phyloP scores from a whole-genome alignment of 495 filamentous ascomycete species.

The Neurospora cerealis region DNA sequence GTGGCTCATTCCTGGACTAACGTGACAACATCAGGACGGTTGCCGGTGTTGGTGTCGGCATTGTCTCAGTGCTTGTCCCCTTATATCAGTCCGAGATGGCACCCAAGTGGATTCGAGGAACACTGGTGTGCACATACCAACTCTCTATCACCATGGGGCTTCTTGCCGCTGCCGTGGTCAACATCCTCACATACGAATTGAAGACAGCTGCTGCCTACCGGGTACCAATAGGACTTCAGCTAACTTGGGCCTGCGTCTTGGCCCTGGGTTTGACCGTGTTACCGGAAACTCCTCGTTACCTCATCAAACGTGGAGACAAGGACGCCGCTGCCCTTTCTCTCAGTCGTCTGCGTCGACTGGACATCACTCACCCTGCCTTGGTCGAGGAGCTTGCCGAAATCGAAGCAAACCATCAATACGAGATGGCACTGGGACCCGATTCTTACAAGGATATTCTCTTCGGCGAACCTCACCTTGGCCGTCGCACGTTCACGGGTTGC shows the following conservation, averaged over 20 bases:
- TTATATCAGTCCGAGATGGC: conserved; percentile 87
- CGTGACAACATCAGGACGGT: conserved; percentile 36
- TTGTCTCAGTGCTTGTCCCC: conserved; percentile 72
- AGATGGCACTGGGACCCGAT: conserved; percentile 62
- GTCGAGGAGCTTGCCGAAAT: conserved; percentile 79
- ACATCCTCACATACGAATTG: conserved; percentile 62
- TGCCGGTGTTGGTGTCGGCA: conserved; percentile 76
- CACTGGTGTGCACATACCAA: conserved; percentile 86
- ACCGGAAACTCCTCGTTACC: conserved; percentile 81
- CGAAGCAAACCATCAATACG: conserved; percentile 81
- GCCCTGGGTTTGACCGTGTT: conserved; percentile 62
- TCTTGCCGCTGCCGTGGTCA: conserved; percentile 71
- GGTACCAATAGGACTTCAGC: conserved; percentile 79
- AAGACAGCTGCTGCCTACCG: conserved; percentile 60
- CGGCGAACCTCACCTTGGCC: conserved; percentile 46
- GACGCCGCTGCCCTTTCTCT: conserved; percentile 63
- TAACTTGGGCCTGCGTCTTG: conserved; percentile 74
- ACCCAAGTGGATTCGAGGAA: conserved; percentile 85
- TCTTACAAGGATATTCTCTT: conserved; percentile 64
- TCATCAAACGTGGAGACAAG: conserved; percentile 66
- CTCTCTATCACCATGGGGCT: conserved; percentile 81
- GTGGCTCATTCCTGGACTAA: neutral
- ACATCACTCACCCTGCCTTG: conserved; percentile 63
- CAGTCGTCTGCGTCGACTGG: conserved; percentile 64
- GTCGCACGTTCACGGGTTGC: conserved; percentile 45